Base-by-base conservation (phyloP, 2,329 filamentous ascomycete genomes). In the Metarhizium rileyi region DNA sequence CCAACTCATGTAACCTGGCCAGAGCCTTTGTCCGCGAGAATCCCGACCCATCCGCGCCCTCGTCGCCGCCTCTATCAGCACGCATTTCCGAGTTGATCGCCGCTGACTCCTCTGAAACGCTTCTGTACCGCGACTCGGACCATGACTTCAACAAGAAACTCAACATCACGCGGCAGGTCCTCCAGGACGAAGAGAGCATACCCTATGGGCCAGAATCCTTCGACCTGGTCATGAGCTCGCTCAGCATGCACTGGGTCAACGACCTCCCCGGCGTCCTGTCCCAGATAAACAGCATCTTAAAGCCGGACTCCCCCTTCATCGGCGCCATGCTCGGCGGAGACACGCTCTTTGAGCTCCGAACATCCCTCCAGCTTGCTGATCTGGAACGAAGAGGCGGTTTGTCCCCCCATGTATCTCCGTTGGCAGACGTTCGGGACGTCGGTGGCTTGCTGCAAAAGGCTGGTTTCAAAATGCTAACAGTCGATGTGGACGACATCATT, bases 291-390 rank as follows among this genome's bases (percentile, higher is more conserved):
- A 78, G 80, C 56, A 73, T 94, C 30, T 77, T 98, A 25, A 95
- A 94, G 67, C 90, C 91, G 0, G 93, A 98, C 65, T 78, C 80
- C 50, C 90, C 94, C 1, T 95, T 98, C 63, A 83, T 98, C 44
- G 91, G 87, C 14, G 91, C 91, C 56, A 98, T 98, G 90, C 84
- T 95, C 53, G 93, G 93, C 50, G 93, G 93, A 0, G 93, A 98
- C 66, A 91, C 87, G 7, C 76, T 98, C 1, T 98, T 85, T 63
- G 93, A 98, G 72, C 77, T 98, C 48, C 87, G 93, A 30, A 95
- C 91, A 0, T 93, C 90, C 30, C 74, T 98, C 14, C 93, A 98
- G 68, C 77, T 98, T 3, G 91, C 93, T 3, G 90, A 96, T 66
- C 80, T 88, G 60, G 93, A 98, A 61, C 78, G 91, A 16, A 77